A percentile compares a stretch with the other conserved stretches of the same genome.
phyloP scores from a whole-genome alignment of 805 yeast species.

The Nakazawaea ishiwadae region DNA sequence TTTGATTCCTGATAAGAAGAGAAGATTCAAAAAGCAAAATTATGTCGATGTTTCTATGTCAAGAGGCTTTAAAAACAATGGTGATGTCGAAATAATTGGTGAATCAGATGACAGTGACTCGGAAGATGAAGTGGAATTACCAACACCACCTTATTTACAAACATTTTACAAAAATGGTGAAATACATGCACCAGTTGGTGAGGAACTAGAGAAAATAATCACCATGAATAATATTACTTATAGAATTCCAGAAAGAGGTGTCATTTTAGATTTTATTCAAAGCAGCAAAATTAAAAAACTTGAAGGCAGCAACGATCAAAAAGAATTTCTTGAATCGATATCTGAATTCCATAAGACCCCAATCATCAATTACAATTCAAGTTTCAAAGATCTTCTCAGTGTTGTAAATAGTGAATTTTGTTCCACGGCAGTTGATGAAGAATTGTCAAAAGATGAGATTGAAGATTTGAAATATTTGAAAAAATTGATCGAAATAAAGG shows the following conservation, averaged over 20 bases:
- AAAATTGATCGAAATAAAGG: conserved; percentile 61
- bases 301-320: conserved; percentile 23
- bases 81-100: conserved; percentile 48
- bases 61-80: conserved; percentile 49
- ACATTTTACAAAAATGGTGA: conserved; percentile 30
- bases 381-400: conserved; percentile 39
- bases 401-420: conserved; percentile 15
- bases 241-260: conserved; percentile 62
- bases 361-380: conserved; percentile 36
- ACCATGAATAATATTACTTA: conserved; percentile 44
- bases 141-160: conserved; percentile 32
- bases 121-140: conserved; percentile 25
- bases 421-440: conserved; percentile 17
- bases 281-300: conserved; percentile 38
- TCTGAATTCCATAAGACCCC: conserved; percentile 27
- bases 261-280: conserved; percentile 63
- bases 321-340: conserved; percentile 29
- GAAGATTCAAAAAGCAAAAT: conserved; percentile 48
- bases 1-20: conserved; percentile 35
- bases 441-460: conserved; percentile 34
- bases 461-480: conserved; percentile 51
- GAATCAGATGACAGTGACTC: conserved; percentile 34
- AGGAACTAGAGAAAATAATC: conserved; percentile 12
- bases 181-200: conserved; percentile 16
- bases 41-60: conserved; percentile 50